Evolutionary conservation across 73 alveolate genomes (phyloP).

Genomic region (Urostyla sp.): DNA sequence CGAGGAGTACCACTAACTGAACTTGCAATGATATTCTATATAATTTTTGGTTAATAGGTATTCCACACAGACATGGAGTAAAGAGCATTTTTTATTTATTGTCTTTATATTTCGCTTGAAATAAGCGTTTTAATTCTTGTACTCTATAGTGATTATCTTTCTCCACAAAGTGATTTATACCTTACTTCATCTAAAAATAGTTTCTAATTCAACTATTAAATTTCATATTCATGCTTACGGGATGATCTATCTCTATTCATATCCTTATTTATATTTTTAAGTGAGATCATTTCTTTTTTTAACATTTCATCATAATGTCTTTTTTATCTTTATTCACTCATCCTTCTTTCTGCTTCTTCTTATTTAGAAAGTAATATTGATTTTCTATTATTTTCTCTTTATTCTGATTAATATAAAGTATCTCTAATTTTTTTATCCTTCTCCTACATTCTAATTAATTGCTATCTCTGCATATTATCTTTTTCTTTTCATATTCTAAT

Average conservation of each 20-base stretch:
- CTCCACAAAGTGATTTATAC: not conserved
- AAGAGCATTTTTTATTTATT: conserved; percentile 36
- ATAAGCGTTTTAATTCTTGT: conserved; percentile 49
- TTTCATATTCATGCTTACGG: conserved; percentile 13
- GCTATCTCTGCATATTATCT: not conserved
- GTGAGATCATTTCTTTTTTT: conserved; percentile 27
- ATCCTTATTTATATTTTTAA: conserved; percentile 35
- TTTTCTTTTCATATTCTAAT: conserved; percentile 9
- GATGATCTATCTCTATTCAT: conserved; percentile 35
- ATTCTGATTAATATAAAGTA: not conserved
- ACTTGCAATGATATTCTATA: conserved; percentile 4
- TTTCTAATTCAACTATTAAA: not conserved
- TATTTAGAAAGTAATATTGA: not conserved
- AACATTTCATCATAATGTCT: conserved; percentile 22
- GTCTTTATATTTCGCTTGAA: conserved; percentile 55
- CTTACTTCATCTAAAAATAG: not conserved
- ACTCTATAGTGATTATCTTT: conserved; percentile 21
- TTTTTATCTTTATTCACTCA: not conserved
- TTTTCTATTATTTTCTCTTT: conserved; percentile 2
- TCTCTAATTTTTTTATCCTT: conserved; percentile 16
- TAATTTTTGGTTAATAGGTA: conserved; percentile 57
- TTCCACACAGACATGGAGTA: conserved; percentile 67
- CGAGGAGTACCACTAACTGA: conserved; percentile 15
- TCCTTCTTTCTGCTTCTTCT: conserved; percentile 33
- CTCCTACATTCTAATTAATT: not conserved